Base-by-base conservation (phyloP, 495 filamentous ascomycete species). In the Aspergillus bridgeri region DNA sequence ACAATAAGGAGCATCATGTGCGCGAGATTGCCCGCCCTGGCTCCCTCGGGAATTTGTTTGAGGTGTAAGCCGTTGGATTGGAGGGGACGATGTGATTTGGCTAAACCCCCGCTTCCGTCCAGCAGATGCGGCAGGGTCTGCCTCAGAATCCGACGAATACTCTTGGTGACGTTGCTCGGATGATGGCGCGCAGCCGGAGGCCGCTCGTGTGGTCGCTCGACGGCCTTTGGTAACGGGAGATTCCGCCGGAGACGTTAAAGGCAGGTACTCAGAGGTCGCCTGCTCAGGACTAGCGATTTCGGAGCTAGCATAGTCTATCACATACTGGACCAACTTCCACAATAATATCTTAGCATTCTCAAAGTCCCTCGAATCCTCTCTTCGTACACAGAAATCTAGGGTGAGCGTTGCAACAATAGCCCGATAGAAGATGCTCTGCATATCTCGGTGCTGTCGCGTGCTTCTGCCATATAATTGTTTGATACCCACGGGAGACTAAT, bases 1-100 rank as follows among this genome's bases (percentile, higher is more conserved):
- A 51, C 70, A 79, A 57, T 71, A 76, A 45, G 21, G 50, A 29
- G 58, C 48, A 17, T n/a, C 18, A 56, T 56, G 29, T n/a, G 15
- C 22, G 18, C 29, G 29, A 49, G 23, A 54, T 44, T 57, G 50
- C 27, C 42, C 22, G 42, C 42, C n/a, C 5, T 53, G 42, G 42
- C 19, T 33, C 18, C 15, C 22, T 43, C 50, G 42, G 19, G 2
- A 25, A 56, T 55, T 17, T 47, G 21, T 13, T 56, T 21, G 42
- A 5, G 23, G 8, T 8, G 54, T 38, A 19, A 19, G 21, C 50
- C 33, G 48, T 56, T 53, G 56, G 52, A 38, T 48, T 21, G 52
- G 56, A 15, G 53, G 45, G 21, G 58, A 61, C 22, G 45, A 57
- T 53, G n/a, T 51, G 45, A 66, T 52, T 53, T 62, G 47, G 51